Evolutionary conservation across 352 stramenopile genomes (phyloP), one percentile per base, ranked within the genome.

Genomic region (Phytophthora megakarya): DNA sequence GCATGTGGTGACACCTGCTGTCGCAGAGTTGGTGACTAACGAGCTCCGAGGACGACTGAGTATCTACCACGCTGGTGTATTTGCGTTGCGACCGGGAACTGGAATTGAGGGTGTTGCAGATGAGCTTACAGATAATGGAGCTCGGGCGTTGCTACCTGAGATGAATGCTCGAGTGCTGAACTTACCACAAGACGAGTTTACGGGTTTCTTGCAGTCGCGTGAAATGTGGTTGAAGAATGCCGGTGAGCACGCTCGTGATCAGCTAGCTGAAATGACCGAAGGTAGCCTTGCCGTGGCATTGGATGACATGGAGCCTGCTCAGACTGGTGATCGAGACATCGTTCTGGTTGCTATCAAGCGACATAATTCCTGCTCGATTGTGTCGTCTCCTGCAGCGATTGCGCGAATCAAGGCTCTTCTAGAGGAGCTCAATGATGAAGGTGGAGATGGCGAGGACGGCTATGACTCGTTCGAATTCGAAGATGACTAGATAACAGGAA

Each of bases 401-500:
- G 79, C 72, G 11, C 79, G 85, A 16, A 71, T 91, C 49, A 92
- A 92, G 75, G 73, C 81, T 23, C 68, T 93, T 30, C 62, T 93
- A 45, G 78, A 86, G 45, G 85, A 93, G 60, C 70, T 92, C 12
- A 84, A 88, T 37, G 78, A 73, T 62, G 37, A 58, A 25, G 76
- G 64, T 50, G 82, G 76, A 18, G 79, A 78, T 25, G 75, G 66
- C 11, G 78, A 85, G n/a, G 78, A 90, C 49, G 84, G 81, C 57
- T 92, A 93, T 54, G 82, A 92, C 61, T 92, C 85, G 66, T 80
- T 93, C 55, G 81, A 93, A 38, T 85, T 85, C 55, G 80, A 89
- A 53, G 78, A 88, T 43, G 73, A 81, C 26, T 70, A 76, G 42
- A 57, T 62, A 13, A 38, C 38, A 37, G 30, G 40, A 55, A 33